Base-by-base conservation (phyloP, 148 eudicot species). In the Polygonum maritimum region DNA sequence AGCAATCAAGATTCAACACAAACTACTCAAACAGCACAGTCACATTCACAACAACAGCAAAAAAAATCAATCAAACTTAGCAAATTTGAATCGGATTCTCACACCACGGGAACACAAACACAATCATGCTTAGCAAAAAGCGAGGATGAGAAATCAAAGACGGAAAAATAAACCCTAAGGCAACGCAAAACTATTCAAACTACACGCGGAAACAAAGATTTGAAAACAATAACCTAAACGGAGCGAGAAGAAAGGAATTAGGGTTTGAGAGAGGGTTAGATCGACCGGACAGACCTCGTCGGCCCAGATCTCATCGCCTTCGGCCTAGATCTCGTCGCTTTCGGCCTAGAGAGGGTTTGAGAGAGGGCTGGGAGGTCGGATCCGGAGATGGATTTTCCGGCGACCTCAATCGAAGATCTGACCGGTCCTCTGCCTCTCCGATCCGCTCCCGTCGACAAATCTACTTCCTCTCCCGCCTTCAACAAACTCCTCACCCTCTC, bases 271-370 rank as follows among this genome's bases (percentile, higher is more conserved):
- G 69, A 36, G 71, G 45, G 63, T 57, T 57, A 57, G 63, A 57
- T 57, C 22, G 31, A 57, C 3, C 3, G 63, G 13, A 72, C 65
- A 70, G 22, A 93, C 98, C 87, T 91, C n/a, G n/a, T n/a, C n/a
- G n/a, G n/a, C n/a, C n/a, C n/a, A n/a, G n/a, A n/a, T n/a, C n/a
- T n/a, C n/a, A n/a, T n/a, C n/a, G n/a, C n/a, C n/a, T n/a, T n/a
- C n/a, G n/a, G n/a, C n/a, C n/a, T n/a, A n/a, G n/a, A n/a, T n/a
- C n/a, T n/a, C n/a, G n/a, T n/a, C n/a, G n/a, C n/a, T n/a, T n/a
- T n/a, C n/a, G n/a, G n/a, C n/a, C n/a, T n/a, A n/a, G n/a, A n/a
- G n/a, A n/a, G n/a, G n/a, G n/a, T n/a, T n/a, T n/a, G n/a, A n/a
- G n/a, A n/a, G n/a, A n/a, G n/a, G n/a, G n/a, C n/a, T n/a, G n/a